These are phyloP conservation scores for Candida nitratophila DNA, from an alignment of 805 yeast species.

Conservation along the genomic window DNA sequence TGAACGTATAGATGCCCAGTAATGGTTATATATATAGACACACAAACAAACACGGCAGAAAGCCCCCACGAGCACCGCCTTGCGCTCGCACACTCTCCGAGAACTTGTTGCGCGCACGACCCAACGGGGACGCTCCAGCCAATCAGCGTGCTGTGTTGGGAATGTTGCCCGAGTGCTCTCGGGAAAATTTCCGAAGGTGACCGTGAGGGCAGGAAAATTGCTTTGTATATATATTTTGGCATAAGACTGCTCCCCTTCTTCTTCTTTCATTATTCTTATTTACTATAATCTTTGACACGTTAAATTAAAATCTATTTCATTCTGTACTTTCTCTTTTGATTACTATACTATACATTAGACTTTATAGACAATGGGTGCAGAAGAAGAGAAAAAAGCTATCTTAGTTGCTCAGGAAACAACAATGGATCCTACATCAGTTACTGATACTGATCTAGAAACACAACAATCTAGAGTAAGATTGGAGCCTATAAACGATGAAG, in stretches of 20 bases:
- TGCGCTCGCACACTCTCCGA: too few relatives aligned
- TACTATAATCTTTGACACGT: too few relatives aligned
- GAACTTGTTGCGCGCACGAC: too few relatives aligned
- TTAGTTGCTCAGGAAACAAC: constrained; percentile 1
- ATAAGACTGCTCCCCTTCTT: not conserved
- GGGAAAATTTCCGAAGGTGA: not conserved
- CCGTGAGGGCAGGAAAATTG: too few relatives aligned
- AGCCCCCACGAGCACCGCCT: too few relatives aligned
- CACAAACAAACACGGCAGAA: too few relatives aligned
- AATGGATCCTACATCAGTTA: not conserved
- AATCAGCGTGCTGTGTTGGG: not conserved
- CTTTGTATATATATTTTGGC: not conserved
- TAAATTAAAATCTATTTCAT: too few relatives aligned
- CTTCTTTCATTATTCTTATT: not conserved
- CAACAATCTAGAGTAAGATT: constrained; percentile 3
- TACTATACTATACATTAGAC: too few relatives aligned
- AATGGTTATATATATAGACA: too few relatives aligned
- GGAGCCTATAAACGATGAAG: constrained; percentile 39
- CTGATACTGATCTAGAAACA: not conserved
- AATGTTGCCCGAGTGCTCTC: not conserved
- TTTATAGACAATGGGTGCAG: not conserved
- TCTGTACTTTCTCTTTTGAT: not conserved
- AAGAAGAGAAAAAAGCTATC: not conserved
- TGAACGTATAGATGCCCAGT: too few relatives aligned
- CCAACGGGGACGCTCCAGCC: not conserved